phyloP scores from a whole-genome alignment of 163 green algal species.

The Trebouxia gelatinosa region DNA sequence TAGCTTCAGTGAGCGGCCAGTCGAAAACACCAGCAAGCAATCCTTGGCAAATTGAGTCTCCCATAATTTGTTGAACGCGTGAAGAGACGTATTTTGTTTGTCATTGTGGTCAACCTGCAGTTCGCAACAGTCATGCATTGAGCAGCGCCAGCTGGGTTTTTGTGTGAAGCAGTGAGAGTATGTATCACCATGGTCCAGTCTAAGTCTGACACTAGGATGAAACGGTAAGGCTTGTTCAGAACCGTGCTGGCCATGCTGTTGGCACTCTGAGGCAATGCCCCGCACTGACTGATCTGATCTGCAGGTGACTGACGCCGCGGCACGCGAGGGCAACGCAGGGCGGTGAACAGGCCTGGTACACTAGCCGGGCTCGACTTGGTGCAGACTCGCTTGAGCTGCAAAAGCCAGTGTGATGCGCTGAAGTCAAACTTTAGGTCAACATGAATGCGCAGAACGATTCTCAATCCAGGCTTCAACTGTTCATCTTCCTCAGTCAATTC shows the following conservation, averaged over 20 bases:
- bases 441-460: too few relatives aligned
- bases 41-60: slow-evolving; percentile 59
- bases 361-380: not conserved
- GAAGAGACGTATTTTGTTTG: slow-evolving; percentile 63
- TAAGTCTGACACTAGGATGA: slow-evolving; percentile 86
- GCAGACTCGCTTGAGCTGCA: too few relatives aligned
- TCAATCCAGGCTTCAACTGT: too few relatives aligned
- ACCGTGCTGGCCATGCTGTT: slow-evolving; percentile 38
- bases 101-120: slow-evolving; percentile 90
- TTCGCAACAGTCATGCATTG: not conserved
- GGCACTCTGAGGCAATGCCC: too few relatives aligned
- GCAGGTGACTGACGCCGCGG: too few relatives aligned
- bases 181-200: slow-evolving; percentile 90
- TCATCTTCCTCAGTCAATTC: too few relatives aligned
- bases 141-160: not conserved
- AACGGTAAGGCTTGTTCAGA: slow-evolving; percentile 38
- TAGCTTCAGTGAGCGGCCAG: slow-evolving; percentile 81
- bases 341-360: not conserved
- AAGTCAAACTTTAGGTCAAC: too few relatives aligned
- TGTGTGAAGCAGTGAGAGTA: not conserved
- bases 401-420: too few relatives aligned
- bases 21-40: slow-evolving; percentile 88
- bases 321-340: not conserved
- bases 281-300: too few relatives aligned
- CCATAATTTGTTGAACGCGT: slow-evolving; percentile 83